A percentile compares a stretch with the other conserved stretches of the same genome.
phyloP scores from a whole-genome alignment of 352 stramenopile genomes.

The Phytophthora pluvialis region DNA sequence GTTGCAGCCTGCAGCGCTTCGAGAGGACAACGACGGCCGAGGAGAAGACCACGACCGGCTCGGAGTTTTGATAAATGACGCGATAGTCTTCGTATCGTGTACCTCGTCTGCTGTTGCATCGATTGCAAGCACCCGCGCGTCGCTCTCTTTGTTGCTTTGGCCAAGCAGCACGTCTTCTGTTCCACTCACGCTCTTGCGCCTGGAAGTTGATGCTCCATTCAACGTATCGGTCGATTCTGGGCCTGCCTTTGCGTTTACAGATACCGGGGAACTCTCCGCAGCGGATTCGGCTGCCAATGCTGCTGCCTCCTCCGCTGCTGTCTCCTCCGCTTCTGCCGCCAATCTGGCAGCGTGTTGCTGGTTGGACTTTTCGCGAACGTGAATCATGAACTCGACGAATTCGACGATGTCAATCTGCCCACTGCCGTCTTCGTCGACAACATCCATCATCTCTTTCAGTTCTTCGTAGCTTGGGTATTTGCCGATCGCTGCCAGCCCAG shows the following conservation, averaged over 20 bases:
- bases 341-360: conserved; percentile 46
- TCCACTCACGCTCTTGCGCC: background rate
- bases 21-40: conserved; percentile 3
- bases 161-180: background rate
- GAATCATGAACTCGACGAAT: conserved; percentile 89
- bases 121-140: conserved; percentile 28
- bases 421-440: conserved; percentile 86
- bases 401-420: conserved; percentile 89
- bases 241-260: background rate
- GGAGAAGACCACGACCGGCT: conserved; percentile 27
- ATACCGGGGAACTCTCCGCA: background rate
- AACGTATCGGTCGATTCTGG: background rate
- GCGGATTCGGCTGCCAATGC: background rate
- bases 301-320: conserved; percentile 16
- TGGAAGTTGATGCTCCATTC: conserved; percentile 1
- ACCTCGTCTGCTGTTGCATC: conserved; percentile 2
- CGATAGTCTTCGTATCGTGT: background rate
- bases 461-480: conserved; percentile 84
- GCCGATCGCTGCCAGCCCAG: conserved; percentile 80
- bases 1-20: conserved; percentile 12
- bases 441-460: conserved; percentile 86
- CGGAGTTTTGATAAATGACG: conserved; percentile 3
- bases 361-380: conserved; percentile 73
- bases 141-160: conserved; percentile 9
- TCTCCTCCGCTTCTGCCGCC: conserved; percentile 22